Conservation (phyloP, 208 protist genomes). For the Leishmania braziliensis region DNA sequence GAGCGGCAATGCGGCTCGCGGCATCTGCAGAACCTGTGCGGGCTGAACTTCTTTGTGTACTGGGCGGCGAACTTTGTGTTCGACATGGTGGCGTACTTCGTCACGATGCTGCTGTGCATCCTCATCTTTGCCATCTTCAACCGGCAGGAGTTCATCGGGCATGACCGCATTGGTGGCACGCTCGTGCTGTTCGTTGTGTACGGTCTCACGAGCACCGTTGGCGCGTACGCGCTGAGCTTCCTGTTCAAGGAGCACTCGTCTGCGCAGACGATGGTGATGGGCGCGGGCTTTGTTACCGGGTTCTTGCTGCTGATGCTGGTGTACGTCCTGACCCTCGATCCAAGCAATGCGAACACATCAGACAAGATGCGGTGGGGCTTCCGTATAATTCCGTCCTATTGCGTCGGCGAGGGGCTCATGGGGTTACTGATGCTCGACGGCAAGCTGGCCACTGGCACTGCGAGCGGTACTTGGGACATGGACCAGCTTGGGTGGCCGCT, state of each 20-base stretch:
- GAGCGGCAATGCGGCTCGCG: slow-evolving; percentile 67
- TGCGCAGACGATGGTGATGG: slow-evolving; percentile 48
- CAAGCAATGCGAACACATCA: slow-evolving; percentile 26
- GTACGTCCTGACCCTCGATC: slow-evolving; percentile 27
- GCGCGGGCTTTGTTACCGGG: slow-evolving; percentile 42
- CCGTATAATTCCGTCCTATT: slow-evolving; percentile 55
- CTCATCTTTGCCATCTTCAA: slow-evolving; percentile 43
- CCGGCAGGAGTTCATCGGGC: slow-evolving; percentile 41
- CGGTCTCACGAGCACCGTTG: slow-evolving; percentile 28
- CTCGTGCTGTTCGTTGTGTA: slow-evolving; percentile 40
- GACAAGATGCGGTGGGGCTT: slow-evolving; percentile 37
- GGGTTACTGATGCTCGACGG: slow-evolving; percentile 21
- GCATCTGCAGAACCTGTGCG: slow-evolving; percentile 77
- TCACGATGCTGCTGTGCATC: slow-evolving; percentile 33
- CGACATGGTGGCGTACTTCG: slow-evolving; percentile 38
- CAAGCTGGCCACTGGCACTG: too few species aligned
- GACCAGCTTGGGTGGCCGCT: slow-evolving; percentile 25
- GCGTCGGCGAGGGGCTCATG: slow-evolving; percentile 56
- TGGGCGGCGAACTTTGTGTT: slow-evolving; percentile 60
- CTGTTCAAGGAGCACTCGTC: slow-evolving; percentile 53
- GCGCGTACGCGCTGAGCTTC: slow-evolving; percentile 49
- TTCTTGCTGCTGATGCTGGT: slow-evolving; percentile 50
- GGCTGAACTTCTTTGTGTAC: slow-evolving; percentile 58
- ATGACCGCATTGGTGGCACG: slow-evolving; percentile 17
- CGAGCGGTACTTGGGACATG: slow-evolving; percentile 32